phyloP scores from a whole-genome alignment of 345 rosid genomes.

The Brassica cretica region DNA sequence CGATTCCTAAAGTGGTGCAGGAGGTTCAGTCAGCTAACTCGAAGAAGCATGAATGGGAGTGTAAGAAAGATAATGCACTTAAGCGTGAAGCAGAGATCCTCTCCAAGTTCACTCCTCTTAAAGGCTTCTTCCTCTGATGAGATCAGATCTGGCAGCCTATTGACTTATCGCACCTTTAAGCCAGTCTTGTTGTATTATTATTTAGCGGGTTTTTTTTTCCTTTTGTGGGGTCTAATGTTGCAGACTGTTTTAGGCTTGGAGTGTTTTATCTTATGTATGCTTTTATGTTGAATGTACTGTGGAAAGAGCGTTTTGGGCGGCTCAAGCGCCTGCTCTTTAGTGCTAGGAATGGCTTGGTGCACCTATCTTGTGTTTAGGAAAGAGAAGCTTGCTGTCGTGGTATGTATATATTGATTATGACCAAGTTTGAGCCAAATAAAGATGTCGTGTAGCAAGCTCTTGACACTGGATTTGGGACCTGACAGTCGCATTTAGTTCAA shows the following conservation, averaged over 20 bases:
- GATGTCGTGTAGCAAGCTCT: background rate
- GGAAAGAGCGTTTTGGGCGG: background rate
- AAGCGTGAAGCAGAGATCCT: constrained; percentile 58
- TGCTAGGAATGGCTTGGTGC: no score
- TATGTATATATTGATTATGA: background rate
- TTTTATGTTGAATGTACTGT: constrained; percentile 3
- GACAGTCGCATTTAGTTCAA: background rate
- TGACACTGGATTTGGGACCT: background rate
- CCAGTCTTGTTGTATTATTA: constrained; percentile 12
- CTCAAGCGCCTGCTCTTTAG: background rate
- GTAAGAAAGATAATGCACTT: constrained; percentile 51
- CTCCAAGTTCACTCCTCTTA: constrained; percentile 55
- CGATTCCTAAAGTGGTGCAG: constrained; percentile 52
- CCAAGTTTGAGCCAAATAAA: background rate
- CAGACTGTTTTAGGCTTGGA: background rate
- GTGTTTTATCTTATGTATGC: background rate
- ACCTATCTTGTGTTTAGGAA: no score
- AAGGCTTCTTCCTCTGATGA: constrained; percentile 47
- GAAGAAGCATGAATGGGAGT: constrained; percentile 56
- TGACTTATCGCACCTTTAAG: background rate
- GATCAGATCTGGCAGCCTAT: constrained; percentile 6
- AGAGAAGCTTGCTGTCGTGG: no score
- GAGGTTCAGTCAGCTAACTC: constrained; percentile 62
- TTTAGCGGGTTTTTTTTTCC: background rate
- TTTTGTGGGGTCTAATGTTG: no score